These are phyloP conservation scores for Boletus pseudopeckii DNA, from an alignment of 768 basidiomycete genomes.

Conservation along the genomic window DNA sequence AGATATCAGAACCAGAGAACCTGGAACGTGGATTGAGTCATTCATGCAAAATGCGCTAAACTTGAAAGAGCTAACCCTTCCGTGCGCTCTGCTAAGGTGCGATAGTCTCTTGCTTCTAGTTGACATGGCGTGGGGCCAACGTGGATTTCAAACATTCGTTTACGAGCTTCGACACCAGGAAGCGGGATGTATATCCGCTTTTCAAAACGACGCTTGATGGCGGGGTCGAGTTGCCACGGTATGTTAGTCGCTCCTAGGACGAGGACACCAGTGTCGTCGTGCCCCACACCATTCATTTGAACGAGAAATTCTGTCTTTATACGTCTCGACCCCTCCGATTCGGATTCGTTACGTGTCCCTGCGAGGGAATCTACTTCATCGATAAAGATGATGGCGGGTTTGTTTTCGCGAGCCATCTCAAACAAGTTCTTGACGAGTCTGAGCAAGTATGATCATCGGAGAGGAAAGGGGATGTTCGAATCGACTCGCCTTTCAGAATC, in stretches of 20 bases:
- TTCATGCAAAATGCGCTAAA: background rate
- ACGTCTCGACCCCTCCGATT: constrained; percentile 92
- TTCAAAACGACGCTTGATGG: constrained; percentile 98
- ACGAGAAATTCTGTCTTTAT: constrained; percentile 98
- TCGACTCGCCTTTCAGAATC: constrained; percentile 85
- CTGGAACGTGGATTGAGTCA: constrained; percentile 29
- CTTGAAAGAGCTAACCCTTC: constrained; percentile 55
- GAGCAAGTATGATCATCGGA: background rate
- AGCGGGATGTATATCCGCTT: constrained; percentile 98
- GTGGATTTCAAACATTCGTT: constrained; percentile 96
- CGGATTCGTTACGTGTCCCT: constrained; percentile 92
- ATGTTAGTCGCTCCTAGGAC: constrained; percentile 98
- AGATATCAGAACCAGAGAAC: constrained; percentile 93
- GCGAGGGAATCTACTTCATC: constrained; percentile 98
- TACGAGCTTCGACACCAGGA: constrained; percentile 87
- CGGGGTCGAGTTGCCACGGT: constrained; percentile 96
- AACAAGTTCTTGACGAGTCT: constrained; percentile 96
- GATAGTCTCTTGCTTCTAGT: constrained; percentile 74
- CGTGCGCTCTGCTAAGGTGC: constrained; percentile 76
- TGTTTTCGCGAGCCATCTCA: constrained; percentile 91
- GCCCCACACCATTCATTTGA: constrained; percentile 99
- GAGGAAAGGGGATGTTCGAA: background rate
- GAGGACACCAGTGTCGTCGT: constrained; percentile 94
- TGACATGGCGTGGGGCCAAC: constrained; percentile 90
- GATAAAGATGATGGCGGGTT: constrained; percentile 98